phyloP scores from a whole-genome alignment of 208 protist genomes.

The Leptomonas pyrrhocoris region DNA sequence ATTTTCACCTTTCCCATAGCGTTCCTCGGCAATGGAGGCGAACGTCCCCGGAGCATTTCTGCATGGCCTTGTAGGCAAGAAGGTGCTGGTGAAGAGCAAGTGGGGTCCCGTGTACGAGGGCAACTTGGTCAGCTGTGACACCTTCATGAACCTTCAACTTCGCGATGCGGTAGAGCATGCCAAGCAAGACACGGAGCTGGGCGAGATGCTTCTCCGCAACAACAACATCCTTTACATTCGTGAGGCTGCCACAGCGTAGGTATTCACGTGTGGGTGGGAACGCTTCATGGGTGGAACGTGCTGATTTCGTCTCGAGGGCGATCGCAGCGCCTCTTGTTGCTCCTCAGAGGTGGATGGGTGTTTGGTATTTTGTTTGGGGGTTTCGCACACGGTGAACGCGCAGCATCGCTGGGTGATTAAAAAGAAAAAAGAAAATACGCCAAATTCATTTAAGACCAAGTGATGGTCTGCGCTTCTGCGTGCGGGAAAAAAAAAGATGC shows the following conservation, averaged over 20 bases:
- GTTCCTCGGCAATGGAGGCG: slow-evolving; percentile 69
- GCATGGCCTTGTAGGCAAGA: slow-evolving; percentile 92
- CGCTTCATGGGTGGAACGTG: background rate
- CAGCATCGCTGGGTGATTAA: background rate
- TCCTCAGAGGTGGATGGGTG: no score
- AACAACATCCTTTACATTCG: slow-evolving; percentile 93
- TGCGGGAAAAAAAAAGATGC: no score
- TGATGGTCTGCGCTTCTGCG: no score
- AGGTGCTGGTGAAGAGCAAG: slow-evolving; percentile 97
- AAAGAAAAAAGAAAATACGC: background rate
- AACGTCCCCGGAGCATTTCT: slow-evolving; percentile 93
- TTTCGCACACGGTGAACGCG: background rate
- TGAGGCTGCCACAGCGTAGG: slow-evolving; percentile 51
- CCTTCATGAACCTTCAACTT: slow-evolving; percentile 98
- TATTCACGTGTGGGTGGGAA: no score
- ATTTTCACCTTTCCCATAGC: background rate
- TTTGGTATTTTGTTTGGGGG: no score
- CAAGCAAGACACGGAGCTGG: slow-evolving; percentile 75
- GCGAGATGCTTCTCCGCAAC: slow-evolving; percentile 87
- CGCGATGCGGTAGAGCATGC: slow-evolving; percentile 74
- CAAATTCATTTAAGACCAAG: no score
- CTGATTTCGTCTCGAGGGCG: no score
- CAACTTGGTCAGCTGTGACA: slow-evolving; percentile 94
- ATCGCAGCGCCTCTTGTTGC: background rate
- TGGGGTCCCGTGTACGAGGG: slow-evolving; percentile 99